phyloP scores from a whole-genome alignment of 805 yeast species.

The Saccharomycopsis selenospora region DNA sequence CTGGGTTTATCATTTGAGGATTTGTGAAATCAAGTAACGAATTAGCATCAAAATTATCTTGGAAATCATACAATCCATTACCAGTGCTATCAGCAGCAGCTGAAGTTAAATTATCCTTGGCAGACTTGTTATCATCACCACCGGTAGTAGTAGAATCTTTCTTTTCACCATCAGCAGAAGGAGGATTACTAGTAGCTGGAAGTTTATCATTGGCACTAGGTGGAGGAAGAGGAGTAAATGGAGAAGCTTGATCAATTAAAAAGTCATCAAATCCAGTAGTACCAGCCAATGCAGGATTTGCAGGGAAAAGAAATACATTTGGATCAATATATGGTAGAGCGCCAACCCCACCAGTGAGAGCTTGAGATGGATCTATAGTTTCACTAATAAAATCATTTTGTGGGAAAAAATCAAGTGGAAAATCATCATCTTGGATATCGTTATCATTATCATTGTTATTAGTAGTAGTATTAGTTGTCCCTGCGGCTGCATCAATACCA shows the following conservation, averaged over 20 bases:
- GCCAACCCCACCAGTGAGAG: slow-evolving; percentile 16
- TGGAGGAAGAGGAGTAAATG: slow-evolving; percentile 30
- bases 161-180: neutral
- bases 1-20: neutral
- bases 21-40: slow-evolving; percentile 26
- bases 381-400: slow-evolving; percentile 31
- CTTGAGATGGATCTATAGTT: slow-evolving; percentile 15
- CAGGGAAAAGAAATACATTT: slow-evolving; percentile 4
- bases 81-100: slow-evolving; percentile 25
- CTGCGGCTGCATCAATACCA: neutral
- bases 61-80: neutral
- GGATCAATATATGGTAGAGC: slow-evolving; percentile 19
- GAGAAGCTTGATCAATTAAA: slow-evolving; percentile 44
- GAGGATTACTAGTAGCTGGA: neutral
- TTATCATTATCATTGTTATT: slow-evolving; percentile 19
- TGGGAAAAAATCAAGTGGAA: slow-evolving; percentile 64
- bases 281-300: slow-evolving; percentile 5
- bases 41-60: slow-evolving; percentile 8
- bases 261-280: slow-evolving; percentile 35
- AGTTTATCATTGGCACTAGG: neutral
- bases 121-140: neutral
- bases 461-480: too few relatives aligned
- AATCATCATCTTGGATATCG: slow-evolving; percentile 49
- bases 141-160: neutral
- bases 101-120: slow-evolving; percentile 21